These are phyloP conservation scores for Alternaria solani DNA, from an alignment of 2,329 filamentous ascomycete species.

Conservation along the genomic window DNA sequence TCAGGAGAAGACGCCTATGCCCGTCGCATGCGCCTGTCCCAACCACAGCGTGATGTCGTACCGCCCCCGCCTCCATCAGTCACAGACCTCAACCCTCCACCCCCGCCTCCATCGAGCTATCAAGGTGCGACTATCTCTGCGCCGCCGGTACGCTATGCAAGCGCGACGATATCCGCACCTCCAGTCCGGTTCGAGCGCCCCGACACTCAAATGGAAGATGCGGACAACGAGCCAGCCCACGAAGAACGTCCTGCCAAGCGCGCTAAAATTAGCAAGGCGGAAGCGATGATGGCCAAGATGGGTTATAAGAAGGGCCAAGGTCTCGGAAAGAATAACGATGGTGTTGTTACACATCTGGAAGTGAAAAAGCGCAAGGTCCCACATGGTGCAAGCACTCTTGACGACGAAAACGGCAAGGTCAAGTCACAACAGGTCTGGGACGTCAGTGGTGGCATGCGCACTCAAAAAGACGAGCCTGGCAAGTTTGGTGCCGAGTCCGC, in stretches of 20 bases:
- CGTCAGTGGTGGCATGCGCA: slow-evolving; percentile 77
- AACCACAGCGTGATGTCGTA: slow-evolving; percentile 17
- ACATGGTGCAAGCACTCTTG: slow-evolving; percentile 29
- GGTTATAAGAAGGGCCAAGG: slow-evolving; percentile 91
- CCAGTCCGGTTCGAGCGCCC: slow-evolving; percentile 73
- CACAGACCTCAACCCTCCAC: slow-evolving; percentile 20
- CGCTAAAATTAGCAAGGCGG: slow-evolving; percentile 60
- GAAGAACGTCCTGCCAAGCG: slow-evolving; percentile 55
- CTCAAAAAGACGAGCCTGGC: slow-evolving; percentile 46
- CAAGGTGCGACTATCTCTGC: slow-evolving; percentile 71
- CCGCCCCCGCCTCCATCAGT: slow-evolving; percentile 26
- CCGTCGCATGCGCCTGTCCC: slow-evolving; percentile 30
- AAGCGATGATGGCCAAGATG: slow-evolving; percentile 90
- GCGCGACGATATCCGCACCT: slow-evolving; percentile 75
- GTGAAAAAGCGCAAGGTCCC: slow-evolving; percentile 54
- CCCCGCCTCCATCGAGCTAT: slow-evolving; percentile 43
- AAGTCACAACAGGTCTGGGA: slow-evolving; percentile 62
- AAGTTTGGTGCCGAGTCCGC: slow-evolving; percentile 69
- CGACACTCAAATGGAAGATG: slow-evolving; percentile 22
- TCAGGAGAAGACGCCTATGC: slow-evolving; percentile 30
- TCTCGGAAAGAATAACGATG: slow-evolving; percentile 80
- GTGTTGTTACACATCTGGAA: slow-evolving; percentile 86
- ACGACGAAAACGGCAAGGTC: slow-evolving; percentile 60
- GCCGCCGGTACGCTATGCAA: slow-evolving; percentile 76
- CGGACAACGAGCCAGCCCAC: slow-evolving; percentile 18